A percentile compares a stretch with the other conserved stretches of the same genome.
These are phyloP conservation scores for Aureobasidium lini DNA, from an alignment of 2,329 filamentous ascomycete genomes.

Conservation along the genomic window DNA sequence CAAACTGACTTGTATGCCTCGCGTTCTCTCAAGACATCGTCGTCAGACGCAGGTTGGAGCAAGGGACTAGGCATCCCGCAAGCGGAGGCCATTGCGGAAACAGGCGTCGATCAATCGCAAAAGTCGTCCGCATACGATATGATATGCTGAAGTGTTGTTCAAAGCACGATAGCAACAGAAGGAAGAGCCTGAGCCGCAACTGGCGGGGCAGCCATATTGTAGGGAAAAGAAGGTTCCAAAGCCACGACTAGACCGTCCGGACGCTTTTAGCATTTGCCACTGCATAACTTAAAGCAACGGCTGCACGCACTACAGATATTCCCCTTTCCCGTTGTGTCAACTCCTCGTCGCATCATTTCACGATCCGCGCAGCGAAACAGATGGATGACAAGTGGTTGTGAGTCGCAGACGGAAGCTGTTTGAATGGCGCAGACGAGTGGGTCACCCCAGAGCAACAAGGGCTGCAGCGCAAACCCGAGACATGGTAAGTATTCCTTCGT, in stretches of 20 bases:
- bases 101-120: neutral
- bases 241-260: neutral
- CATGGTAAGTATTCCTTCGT: neutral
- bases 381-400: neutral
- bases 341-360: neutral
- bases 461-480: neutral
- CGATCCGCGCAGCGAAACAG: neutral
- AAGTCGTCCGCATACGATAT: neutral
- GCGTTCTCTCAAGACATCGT: conserved; percentile 14
- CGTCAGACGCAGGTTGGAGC: conserved; percentile 1
- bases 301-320: neutral
- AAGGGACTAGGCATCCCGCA: neutral
- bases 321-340: neutral
- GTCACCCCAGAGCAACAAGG: neutral
- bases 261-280: neutral
- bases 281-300: neutral
- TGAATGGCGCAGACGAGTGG: neutral
- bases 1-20: conserved; percentile 14
- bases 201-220: conserved; percentile 6
- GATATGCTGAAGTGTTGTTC: neutral
- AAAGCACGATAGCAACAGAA: neutral
- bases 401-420: neutral
- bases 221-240: neutral
- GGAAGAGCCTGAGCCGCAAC: neutral
- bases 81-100: conserved; percentile 1